phyloP scores from a whole-genome alignment of 306 rosid genomes.

The Myrica gale region DNA sequence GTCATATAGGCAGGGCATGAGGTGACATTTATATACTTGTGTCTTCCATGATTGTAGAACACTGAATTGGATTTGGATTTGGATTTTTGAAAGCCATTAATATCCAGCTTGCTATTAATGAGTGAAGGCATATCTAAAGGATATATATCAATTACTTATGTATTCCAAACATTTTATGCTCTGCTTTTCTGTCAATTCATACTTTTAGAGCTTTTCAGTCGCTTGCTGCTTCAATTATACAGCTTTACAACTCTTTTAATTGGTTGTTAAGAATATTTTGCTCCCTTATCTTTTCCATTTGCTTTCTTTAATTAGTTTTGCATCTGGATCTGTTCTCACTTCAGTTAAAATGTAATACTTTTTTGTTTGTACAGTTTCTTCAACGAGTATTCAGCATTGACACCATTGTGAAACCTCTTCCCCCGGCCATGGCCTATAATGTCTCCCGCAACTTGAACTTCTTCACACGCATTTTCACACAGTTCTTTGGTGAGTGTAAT shows the following conservation, averaged over 20 bases:
- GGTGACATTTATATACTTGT: background rate
- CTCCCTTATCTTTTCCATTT: constrained; percentile 1
- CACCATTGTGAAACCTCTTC: constrained; percentile 92
- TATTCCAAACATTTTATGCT: background rate
- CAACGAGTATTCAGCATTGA: constrained; percentile 88
- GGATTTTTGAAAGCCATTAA: background rate
- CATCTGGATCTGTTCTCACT: constrained; percentile 10
- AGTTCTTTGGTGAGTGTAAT: constrained; percentile 74
- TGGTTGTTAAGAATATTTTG: background rate
- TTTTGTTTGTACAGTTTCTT: constrained; percentile 65
- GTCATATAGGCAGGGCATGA: background rate
- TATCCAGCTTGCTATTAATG: background rate
- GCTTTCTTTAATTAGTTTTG: background rate
- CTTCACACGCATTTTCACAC: constrained; percentile 97
- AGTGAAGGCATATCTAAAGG: background rate
- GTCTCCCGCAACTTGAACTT: constrained; percentile 89
- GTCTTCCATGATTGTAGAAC: background rate
- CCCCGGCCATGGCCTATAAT: constrained; percentile 75
- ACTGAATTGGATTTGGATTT: background rate
- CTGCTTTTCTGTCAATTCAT: background rate
- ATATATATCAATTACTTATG: background rate
- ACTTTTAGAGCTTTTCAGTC: background rate
- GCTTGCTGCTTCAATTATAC: background rate
- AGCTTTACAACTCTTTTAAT: background rate
- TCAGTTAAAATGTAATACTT: constrained; percentile 7